Evolutionary conservation across 1,284 basidiomycete genomes (phyloP).

Genomic region (Thelephora terrestris): DNA sequence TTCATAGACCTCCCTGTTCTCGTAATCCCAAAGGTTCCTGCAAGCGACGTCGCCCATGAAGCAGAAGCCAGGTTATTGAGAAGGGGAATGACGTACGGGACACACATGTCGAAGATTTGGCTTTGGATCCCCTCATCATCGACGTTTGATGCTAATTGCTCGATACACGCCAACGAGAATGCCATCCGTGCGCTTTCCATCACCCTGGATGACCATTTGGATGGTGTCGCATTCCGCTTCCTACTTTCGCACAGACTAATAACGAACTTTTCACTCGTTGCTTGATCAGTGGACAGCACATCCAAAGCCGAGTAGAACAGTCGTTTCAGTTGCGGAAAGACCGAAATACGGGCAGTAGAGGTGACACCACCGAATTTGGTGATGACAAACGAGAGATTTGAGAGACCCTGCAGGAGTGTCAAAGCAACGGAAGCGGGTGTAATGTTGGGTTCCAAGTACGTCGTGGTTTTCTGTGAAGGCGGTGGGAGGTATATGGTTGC

Average conservation of each 20-base stretch:
- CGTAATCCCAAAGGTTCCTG: slow-evolving; percentile 46
- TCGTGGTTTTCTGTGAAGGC: slow-evolving; percentile 3
- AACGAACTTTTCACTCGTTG: slow-evolving; percentile 33
- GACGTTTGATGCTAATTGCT: slow-evolving; percentile 58
- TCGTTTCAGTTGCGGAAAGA: slow-evolving; percentile 54
- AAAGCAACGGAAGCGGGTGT: slow-evolving; percentile 39
- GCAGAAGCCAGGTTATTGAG: slow-evolving; percentile 1
- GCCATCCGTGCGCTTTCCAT: slow-evolving; percentile 39
- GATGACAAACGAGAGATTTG: slow-evolving; percentile 59
- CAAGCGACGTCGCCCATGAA: slow-evolving; percentile 3
- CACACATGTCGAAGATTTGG: slow-evolving; percentile 45
- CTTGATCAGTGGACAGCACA: slow-evolving; percentile 39
- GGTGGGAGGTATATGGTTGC: slow-evolving; percentile 41
- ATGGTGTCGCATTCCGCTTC: slow-evolving; percentile 15
- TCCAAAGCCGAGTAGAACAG: slow-evolving; percentile 66
- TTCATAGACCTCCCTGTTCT: slow-evolving; percentile 59
- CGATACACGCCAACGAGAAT: slow-evolving; percentile 53
- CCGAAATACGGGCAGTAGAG: slow-evolving; percentile 32
- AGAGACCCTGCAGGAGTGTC: slow-evolving; percentile 40
- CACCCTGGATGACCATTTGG: neutral
- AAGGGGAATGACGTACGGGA: slow-evolving; percentile 37
- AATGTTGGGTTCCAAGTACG: slow-evolving; percentile 10
- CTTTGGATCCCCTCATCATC: slow-evolving; percentile 36
- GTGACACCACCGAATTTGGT: slow-evolving; percentile 65
- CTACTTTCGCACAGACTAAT: slow-evolving; percentile 27